Evolutionary conservation across 345 rosid species (phyloP).

Genomic region (Corchorus capsularis): DNA sequence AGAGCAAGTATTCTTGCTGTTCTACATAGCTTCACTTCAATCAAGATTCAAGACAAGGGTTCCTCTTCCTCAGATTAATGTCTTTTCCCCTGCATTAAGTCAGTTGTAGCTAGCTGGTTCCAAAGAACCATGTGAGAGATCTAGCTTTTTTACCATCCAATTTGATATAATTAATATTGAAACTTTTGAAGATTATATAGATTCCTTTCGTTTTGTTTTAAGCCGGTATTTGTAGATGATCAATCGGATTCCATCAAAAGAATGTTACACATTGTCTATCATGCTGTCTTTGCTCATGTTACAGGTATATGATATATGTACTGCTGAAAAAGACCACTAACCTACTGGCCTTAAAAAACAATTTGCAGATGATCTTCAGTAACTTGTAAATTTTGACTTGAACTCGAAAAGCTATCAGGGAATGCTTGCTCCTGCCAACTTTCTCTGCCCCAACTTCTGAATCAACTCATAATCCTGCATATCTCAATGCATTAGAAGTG

Average conservation of each 20-base stretch:
- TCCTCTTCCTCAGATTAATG: background rate
- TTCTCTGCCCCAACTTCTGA: conserved; percentile 33
- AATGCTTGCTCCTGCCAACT: conserved; percentile 51
- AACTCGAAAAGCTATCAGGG: conserved; percentile 5
- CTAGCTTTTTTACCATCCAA: background rate
- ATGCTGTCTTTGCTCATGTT: background rate
- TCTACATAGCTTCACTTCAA: conserved; percentile 26
- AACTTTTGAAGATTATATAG: background rate
- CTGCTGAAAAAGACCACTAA: conserved; percentile 6
- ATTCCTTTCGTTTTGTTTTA: background rate
- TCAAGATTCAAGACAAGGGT: background rate
- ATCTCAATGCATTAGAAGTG: background rate
- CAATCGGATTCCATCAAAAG: background rate
- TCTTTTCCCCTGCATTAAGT: background rate
- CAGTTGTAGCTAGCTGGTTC: background rate
- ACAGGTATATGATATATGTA: background rate
- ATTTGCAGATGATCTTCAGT: background rate
- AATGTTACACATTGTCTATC: background rate
- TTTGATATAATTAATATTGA: background rate
- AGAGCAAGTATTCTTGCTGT: conserved; percentile 47
- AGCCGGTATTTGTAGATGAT: background rate
- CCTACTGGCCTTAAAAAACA: background rate
- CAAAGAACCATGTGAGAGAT: no score
- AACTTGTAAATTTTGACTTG: background rate
- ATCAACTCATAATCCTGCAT: conserved; percentile 66